A percentile compares a stretch with the other conserved stretches of the same genome.
Evolutionary conservation across 2,329 filamentous ascomycete species (phyloP).

Genomic region (Fonsecaea nubica): DNA sequence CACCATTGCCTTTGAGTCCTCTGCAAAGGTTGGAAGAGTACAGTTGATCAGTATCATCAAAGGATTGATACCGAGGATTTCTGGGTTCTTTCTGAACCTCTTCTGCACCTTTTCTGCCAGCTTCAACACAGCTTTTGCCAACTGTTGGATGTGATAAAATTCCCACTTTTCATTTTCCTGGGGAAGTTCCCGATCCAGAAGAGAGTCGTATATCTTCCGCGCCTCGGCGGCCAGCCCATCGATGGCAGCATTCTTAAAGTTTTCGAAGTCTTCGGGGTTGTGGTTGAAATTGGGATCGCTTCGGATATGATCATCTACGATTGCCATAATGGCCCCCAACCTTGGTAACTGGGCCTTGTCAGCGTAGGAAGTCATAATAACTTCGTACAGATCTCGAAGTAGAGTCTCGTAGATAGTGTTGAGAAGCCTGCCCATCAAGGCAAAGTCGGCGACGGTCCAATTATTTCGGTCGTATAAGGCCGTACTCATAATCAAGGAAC

Average conservation of each 20-base stretch:
- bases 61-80: conserved; percentile 78
- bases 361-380: conserved; percentile 88
- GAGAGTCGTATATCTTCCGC: conserved; percentile 76
- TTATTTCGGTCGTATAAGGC: conserved; percentile 64
- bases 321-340: conserved; percentile 77
- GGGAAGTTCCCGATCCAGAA: conserved; percentile 81
- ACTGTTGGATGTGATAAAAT: conserved; percentile 85
- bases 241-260: conserved; percentile 75
- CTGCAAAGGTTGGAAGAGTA: conserved; percentile 86
- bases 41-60: conserved; percentile 78
- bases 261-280: conserved; percentile 70
- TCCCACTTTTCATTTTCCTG: conserved; percentile 84
- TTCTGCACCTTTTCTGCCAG: conserved; percentile 90
- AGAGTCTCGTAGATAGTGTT: conserved; percentile 78
- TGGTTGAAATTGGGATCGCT: conserved; percentile 77
- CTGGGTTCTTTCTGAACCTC: conserved; percentile 84
- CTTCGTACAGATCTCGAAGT: conserved; percentile 83
- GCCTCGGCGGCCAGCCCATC: conserved; percentile 76
- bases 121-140: conserved; percentile 84
- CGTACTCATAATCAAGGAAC: conserved; percentile 50
- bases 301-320: conserved; percentile 83
- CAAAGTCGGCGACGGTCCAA: conserved; percentile 74
- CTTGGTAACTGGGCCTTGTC: conserved; percentile 73
- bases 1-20: conserved; percentile 85
- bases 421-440: conserved; percentile 76